Evolutionary conservation across 2,329 filamentous ascomycete species (phyloP).

Genomic region (Dactylellina sp.): DNA sequence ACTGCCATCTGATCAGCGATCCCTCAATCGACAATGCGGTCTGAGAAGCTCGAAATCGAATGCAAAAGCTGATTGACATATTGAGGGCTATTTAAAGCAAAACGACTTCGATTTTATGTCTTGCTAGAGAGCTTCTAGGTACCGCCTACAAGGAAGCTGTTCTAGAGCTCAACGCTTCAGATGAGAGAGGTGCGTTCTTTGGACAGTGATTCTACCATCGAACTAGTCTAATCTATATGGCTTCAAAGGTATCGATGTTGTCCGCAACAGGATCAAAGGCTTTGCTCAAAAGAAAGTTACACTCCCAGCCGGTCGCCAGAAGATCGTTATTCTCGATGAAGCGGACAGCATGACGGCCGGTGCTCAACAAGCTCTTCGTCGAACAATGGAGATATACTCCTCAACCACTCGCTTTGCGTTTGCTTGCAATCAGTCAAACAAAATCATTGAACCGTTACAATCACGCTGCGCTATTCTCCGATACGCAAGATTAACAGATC

Average conservation of each 20-base stretch:
- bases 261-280: conserved; percentile 95
- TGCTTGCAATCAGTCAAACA: conserved; percentile 98
- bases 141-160: conserved; percentile 98
- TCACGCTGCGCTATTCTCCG: conserved; percentile 95
- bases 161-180: conserved; percentile 93
- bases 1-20: conserved; percentile 9
- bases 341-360: conserved; percentile 98
- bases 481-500: conserved; percentile 91
- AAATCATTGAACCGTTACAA: conserved; percentile 99
- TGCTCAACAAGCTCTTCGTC: conserved; percentile 90
- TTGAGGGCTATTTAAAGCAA: conserved; percentile 67
- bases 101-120: conserved; percentile 92
- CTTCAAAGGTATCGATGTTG: conserved; percentile 86
- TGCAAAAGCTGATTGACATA: conserved; percentile 37
- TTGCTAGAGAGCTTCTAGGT: conserved; percentile 89
- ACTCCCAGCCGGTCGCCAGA: conserved; percentile 87
- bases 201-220: neutral
- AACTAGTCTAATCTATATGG: conserved; percentile 63
- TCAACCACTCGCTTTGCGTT: conserved; percentile 97
- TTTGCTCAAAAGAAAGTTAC: conserved; percentile 99
- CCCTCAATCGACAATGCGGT: neutral
- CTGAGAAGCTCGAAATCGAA: conserved; percentile 9
- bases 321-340: conserved; percentile 96
- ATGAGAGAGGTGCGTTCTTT: conserved; percentile 82
- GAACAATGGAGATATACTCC: conserved; percentile 99